Base-by-base conservation (phyloP, 2,329 filamentous ascomycete genomes). In the Lachnellula arida region DNA sequence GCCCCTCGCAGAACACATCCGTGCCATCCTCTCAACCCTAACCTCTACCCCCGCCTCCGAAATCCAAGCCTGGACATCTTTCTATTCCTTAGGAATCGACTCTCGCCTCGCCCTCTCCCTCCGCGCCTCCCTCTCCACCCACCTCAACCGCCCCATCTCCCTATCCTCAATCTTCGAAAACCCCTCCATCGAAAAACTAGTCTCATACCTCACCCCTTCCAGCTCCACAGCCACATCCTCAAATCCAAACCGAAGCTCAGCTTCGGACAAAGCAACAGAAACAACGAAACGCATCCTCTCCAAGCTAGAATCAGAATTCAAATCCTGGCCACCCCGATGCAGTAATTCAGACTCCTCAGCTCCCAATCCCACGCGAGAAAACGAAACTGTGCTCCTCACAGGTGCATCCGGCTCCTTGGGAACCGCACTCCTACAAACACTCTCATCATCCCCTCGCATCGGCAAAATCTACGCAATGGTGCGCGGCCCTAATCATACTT, bases 131-230 rank as follows among this genome's bases (percentile, higher is more conserved):
- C 56, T 70, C 1, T 61, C 65, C 1, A 48, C 58, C 8, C 54
- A 61, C 5, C 60, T 70, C 5, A 59, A 61, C 2, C 57, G 49
- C 2, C 54, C 58, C n/a, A 49, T 70, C 19, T 67, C 68, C 17
- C 56, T 70, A 6, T 63, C 62, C 53, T 60, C 60, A 11, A 63
- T 70, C 7, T 69, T 68, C 39, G 68, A 69, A 48, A 64, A 68
- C 22, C 65, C 67, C 2, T 61, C 62, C 11, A 57, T 68, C 32
- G 54, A 59, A 5, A 63, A 63, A 46, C 57, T 70, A 5, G 47
- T 55, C 19, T 44, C 42, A 19, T 44, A 1, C 40, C 65, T 8
- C 52, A 11, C 9, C 28, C 28, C 28, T 32, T 32, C 28, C 8
- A 11, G 28, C 28, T 32, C 28, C 2, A 32, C 49, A 23, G 51